These are phyloP conservation scores for Diplocarpon mali DNA, from an alignment of 2,329 filamentous ascomycete species.

Conservation along the genomic window DNA sequence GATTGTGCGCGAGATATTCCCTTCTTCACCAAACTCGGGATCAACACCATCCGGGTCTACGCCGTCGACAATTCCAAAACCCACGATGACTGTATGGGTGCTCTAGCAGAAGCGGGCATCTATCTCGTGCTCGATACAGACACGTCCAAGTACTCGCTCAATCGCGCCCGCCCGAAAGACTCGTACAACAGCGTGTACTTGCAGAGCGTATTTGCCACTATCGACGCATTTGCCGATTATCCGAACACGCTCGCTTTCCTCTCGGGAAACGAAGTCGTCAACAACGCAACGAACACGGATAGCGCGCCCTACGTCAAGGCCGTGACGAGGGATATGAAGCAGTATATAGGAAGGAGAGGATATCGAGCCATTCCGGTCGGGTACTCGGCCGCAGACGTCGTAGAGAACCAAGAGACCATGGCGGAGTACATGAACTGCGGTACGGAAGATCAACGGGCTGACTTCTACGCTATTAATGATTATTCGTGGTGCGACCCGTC, in stretches of 20 bases:
- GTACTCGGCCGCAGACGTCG: slow-evolving; percentile 45
- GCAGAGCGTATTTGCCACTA: slow-evolving; percentile 50
- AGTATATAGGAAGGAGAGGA: slow-evolving; percentile 35
- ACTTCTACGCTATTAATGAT: slow-evolving; percentile 55
- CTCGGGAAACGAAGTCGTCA: slow-evolving; percentile 46
- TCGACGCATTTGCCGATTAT: slow-evolving; percentile 55
- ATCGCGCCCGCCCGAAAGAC: slow-evolving; percentile 44
- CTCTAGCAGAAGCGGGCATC: slow-evolving; percentile 56
- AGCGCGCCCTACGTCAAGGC: slow-evolving; percentile 44
- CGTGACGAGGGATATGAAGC: slow-evolving; percentile 42
- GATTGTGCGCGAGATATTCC: slow-evolving; percentile 5
- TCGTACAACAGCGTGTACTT: slow-evolving; percentile 63
- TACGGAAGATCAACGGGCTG: slow-evolving; percentile 44
- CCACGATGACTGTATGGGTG: slow-evolving; percentile 59
- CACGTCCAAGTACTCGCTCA: slow-evolving; percentile 58
- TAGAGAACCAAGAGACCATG: slow-evolving; percentile 49
- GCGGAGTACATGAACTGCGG: slow-evolving; percentile 64
- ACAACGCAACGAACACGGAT: slow-evolving; percentile 35
- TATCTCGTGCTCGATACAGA: slow-evolving; percentile 65
- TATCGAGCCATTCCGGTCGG: slow-evolving; percentile 41
- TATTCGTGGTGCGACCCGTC: slow-evolving; percentile 47
- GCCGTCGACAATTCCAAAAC: slow-evolving; percentile 58
- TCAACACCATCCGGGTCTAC: slow-evolving; percentile 66
- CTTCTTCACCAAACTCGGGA: slow-evolving; percentile 51
- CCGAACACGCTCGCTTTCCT: slow-evolving; percentile 54